Base-by-base conservation (phyloP, 1,284 basidiomycete species). In the Vanrija sp. region DNA sequence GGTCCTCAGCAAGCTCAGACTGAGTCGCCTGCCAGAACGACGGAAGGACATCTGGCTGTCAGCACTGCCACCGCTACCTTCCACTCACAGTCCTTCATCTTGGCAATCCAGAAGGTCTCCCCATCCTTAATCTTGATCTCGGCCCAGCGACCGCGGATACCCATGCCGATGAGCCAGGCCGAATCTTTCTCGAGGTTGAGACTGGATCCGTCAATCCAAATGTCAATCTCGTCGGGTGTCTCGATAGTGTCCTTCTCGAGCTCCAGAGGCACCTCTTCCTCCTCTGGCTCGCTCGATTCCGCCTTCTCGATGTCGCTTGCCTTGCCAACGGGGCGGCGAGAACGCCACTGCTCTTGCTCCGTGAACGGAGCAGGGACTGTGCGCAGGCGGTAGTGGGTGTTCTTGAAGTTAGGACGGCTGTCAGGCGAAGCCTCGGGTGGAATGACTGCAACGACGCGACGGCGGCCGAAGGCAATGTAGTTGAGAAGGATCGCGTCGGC, bases 31-130 rank as follows among this genome's bases (percentile, higher is more conserved):
- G 54, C 63, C 63, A 67, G 50, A 62, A 62, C 0, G 48, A 31
- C 6, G 63, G 66, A 1, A 68, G 55, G 4, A 66, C 50, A 45
- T 54, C 66, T 68, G 51, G 0, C 2, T 19, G 51, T 57, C 48
- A 59, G 55, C 25, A 16, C 45, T 41, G 19, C 10, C 3, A 23
- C 4, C 22, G 16, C 18, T 3, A 12, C 38, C 5, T 9, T 5
- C 6, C 12, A 62, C 69, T 60, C 51, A 72, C 71, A 69, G 43
- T 73, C 70, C 55, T 66, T 69, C 36, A 64, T 58, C 46, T 68
- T 62, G 53, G 66, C 60, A 12, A 63, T 57, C 71, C 71, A 73
- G 68, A 68, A 71, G n/a, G 22, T 43, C 18, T 47, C 39, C 19
- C 36, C 51, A 16, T 59, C 54, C n/a, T 41, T 20, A 2, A 22